phyloP scores from a whole-genome alignment of 441 rosid species.

The Populus trichocarpa region DNA sequence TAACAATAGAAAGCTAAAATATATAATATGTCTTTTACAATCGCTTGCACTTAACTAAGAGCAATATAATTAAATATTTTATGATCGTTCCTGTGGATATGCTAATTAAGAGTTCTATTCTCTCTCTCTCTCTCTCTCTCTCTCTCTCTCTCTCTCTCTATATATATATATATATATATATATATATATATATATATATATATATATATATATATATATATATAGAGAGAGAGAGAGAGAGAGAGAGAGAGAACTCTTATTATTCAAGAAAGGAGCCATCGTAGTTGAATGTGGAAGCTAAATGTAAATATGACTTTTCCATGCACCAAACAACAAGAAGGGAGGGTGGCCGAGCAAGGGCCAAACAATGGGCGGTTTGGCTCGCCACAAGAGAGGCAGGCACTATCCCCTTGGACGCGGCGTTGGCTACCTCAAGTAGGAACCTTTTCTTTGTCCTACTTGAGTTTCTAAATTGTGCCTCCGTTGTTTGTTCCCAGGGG shows the following conservation, averaged over 20 bases:
- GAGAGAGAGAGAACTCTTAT: no score
- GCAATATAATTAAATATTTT: neutral
- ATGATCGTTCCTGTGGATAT: neutral
- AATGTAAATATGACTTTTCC: conserved; percentile 31
- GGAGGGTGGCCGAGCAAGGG: conserved; percentile 5
- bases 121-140: no score
- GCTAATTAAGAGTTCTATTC: no score
- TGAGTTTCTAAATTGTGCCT: neutral
- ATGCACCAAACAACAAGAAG: conserved; percentile 21
- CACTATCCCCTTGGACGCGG: conserved; percentile 33
- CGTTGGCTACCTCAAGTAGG: conserved; percentile 17
- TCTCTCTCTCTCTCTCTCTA: no score
- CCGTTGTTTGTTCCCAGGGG: neutral
- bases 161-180: no score
- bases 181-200: no score
- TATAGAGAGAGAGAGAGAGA: no score
- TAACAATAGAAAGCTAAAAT: no score
- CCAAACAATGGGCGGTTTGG: conserved; percentile 15
- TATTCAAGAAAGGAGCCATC: neutral
- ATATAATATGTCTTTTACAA: no score
- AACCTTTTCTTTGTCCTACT: neutral
- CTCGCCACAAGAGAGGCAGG: conserved; percentile 22
- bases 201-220: no score
- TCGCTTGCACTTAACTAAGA: neutral
- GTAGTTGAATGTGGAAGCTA: conserved; percentile 1